Evolutionary conservation across 495 filamentous ascomycete species (phyloP), one percentile per base, ranked within the genome.

Genomic region (Penicillium herquei): DNA sequence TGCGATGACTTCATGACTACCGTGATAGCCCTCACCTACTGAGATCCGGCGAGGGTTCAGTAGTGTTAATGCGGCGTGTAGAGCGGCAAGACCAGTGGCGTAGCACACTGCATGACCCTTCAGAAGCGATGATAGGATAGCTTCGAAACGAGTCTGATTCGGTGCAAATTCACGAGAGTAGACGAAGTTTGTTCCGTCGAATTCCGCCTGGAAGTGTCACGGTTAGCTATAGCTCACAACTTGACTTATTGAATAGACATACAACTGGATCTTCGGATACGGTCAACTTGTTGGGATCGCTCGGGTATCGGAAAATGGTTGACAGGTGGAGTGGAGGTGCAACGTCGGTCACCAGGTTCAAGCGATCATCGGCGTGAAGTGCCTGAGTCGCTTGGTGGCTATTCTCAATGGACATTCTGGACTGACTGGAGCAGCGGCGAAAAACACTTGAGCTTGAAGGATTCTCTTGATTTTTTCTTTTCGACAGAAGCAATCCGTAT

Each of bases 1-100:
- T 0, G 66, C 58, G 49, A 95, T 78, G 4, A 93, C 84, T 56
- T 86, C 89, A 71, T 94, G 90, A 71, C 86, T 91, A 51, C 92
- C 92, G 75, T 96, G 92, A 71, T 96, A 96, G 14, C 88, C 89
- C 30, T 76, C 83, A 33, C 83, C 83, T 58, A 95, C 88, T 57
- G 88, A 82, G 39, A 96, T 78, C 32, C 83, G 82, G 35, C 79
- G 79, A 1, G 92, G 92, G 67, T 90, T 87, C 1, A 91, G 71
- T 52, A 82, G 83, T 4, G 87, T 78, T 14, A 96, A 74, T 21
- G 90, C 71, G 11, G 89, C 91, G 71, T 96, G 87, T 68, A 96
- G 89, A 42, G 91, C 87, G 1, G 89, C 79, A 12, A 96, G 81
- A 13, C 92, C 92, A 7, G 87, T 91, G 31, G 81, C 70, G 72